These are phyloP conservation scores for Aspergillus carlsbadensis DNA, from an alignment of 495 filamentous ascomycete species.

Conservation along the genomic window DNA sequence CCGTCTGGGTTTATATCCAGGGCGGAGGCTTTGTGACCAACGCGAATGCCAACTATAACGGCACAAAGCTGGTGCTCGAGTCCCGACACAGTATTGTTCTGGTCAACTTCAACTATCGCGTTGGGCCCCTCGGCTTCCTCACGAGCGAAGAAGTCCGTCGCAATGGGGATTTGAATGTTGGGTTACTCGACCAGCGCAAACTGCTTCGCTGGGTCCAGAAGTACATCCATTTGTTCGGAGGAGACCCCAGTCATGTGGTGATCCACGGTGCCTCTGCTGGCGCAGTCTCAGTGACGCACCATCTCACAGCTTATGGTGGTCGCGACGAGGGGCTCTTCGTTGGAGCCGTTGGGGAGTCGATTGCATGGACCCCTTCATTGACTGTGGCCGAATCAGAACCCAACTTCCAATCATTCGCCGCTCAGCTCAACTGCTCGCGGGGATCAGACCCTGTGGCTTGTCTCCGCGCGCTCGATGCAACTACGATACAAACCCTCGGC, in stretches of 20 bases:
- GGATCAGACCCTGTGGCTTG: constrained; percentile 49
- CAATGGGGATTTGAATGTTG: constrained; percentile 55
- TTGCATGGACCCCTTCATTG: constrained; percentile 58
- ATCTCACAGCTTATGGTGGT: constrained; percentile 60
- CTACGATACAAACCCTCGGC: constrained; percentile 53
- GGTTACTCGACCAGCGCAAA: constrained; percentile 65
- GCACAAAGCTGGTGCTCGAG: constrained; percentile 53
- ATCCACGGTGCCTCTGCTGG: constrained; percentile 70
- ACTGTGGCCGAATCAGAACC: constrained; percentile 60
- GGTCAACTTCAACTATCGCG: constrained; percentile 74
- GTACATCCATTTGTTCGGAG: constrained; percentile 61
- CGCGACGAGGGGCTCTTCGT: constrained; percentile 54
- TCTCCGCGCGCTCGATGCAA: constrained; percentile 50
- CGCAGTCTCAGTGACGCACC: constrained; percentile 61
- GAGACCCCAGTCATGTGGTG: constrained; percentile 65
- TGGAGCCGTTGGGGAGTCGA: constrained; percentile 57
- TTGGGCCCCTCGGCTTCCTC: constrained; percentile 70
- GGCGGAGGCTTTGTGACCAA: constrained; percentile 66
- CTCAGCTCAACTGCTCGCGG: constrained; percentile 46
- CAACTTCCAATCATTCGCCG: constrained; percentile 56
- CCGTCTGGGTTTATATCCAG: constrained; percentile 71
- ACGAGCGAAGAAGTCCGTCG: constrained; percentile 56
- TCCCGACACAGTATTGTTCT: constrained; percentile 56
- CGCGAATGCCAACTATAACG: constrained; percentile 65
- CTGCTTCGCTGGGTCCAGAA: constrained; percentile 63